Base-by-base conservation (phyloP, 1,284 basidiomycete species). In the Cryptococcus jaspeensis region DNA sequence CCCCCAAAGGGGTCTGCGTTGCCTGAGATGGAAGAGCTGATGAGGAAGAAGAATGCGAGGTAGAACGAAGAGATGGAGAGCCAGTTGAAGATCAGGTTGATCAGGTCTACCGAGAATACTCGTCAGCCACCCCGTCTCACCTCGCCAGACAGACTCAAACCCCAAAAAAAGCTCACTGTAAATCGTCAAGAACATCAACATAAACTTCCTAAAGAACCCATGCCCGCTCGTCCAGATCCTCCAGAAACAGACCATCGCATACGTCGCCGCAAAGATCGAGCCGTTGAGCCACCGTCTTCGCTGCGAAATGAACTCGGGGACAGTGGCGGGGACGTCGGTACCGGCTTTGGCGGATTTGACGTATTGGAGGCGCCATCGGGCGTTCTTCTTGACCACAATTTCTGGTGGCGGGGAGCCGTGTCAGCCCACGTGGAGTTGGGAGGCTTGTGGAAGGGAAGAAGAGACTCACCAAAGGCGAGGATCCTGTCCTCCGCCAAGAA, bases 211-310 rank as follows among this genome's bases (percentile, higher is more conserved):
- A 80, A 93, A 85, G 75, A 91, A 85, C 67, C 84, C 84, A 72
- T 95, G 92, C 2, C 92, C 92, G n/a, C 89, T 91, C 0, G 88
- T 86, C 88, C 90, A 92, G 63, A 95, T 89, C 54, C 85, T 83
- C 79, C 83, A 90, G 80, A 87, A 91, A 78, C 88, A 89, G 16
- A 89, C 81, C 1, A 90, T 88, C 1, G 91, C 88, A 69, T 94
- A 90, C 52, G 92, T 84, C 2, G 88, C 89, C 20, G 92, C 91
- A 44, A 75, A 75, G 57, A 73, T 74, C 13, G 73, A 74, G 23
- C 91, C 92, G 69, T 95, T 94, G 60, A 94, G 76, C 92, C 91
- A 94, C 64, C 91, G 84, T 63, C 90, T 85, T 75, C 90, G 87
- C 72, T 93, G 91, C 3, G 88, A 90, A 69, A 94, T 93, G 77